Evolutionary conservation across 148 eudicot species (phyloP), one percentile per base, ranked within the genome.

Genomic region (Camellia japonica): DNA sequence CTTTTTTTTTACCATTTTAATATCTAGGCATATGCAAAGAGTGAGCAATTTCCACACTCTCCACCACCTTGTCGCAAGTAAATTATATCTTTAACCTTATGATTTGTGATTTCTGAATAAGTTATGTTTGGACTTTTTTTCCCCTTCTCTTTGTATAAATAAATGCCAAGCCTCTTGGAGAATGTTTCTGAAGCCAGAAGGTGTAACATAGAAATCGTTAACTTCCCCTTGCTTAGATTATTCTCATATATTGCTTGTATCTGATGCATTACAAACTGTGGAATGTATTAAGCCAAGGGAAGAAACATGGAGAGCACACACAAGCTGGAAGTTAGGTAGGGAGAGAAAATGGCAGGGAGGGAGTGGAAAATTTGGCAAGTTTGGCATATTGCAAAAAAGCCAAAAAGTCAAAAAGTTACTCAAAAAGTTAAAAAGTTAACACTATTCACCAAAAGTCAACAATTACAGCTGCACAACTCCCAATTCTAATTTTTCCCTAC

Each of bases 61-160:
- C 98, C 99, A 69, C 78, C 86, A 75, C 82, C 97, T 77, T 89
- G 95, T 88, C 99, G 94, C 82, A 93, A 83, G 99, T 93, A 91
- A 83, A 78, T 73, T 30, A 7, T 77, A 46, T 14, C 61, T 54
- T 55, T n/a, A 63, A 80, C 49, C 20, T 55, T 82, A 11, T 20
- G 54, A 52, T 73, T 81, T 67, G 38, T 59, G 42, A 54, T 49
- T 77, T 54, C 4, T 47, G 44, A 66, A 49, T 73, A 47, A 74
- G 66, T 76, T 77, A 16, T 23, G 1, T 30, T 72, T 59, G n/a
- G 54, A 8, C 43, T 18, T 23, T 20, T 8, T 61, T 43, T 60
- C 3, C 10, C 20, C 23, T 51, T 64, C n/a, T 63, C 11, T 16
- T 30, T 49, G 4, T 58, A 9, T 66, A 11, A 52, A 74, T 38